phyloP scores from a whole-genome alignment of 1,284 basidiomycete genomes.

The Trichosporon sp. region DNA sequence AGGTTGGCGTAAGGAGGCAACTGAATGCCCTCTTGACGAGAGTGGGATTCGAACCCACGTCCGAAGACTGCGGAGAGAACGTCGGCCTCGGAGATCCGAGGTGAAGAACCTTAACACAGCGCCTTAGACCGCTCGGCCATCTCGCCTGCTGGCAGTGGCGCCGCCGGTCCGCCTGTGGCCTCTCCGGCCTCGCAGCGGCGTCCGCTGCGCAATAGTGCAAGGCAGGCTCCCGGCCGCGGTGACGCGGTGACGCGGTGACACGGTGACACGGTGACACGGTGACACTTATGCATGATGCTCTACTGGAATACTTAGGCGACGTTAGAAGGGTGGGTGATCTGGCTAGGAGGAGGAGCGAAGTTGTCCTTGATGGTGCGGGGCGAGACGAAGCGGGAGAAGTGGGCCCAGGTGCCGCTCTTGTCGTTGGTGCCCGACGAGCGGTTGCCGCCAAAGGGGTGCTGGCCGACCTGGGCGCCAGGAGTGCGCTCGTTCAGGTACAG shows the following conservation, averaged over 20 bases:
- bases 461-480: slow-evolving; percentile 91
- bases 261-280: too few relatives aligned
- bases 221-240: too few relatives aligned
- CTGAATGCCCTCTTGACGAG: not conserved
- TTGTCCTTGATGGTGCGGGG: slow-evolving; percentile 95
- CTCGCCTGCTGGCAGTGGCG: slow-evolving; percentile 5
- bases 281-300: too few relatives aligned
- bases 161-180: not conserved
- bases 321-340: slow-evolving; percentile 81
- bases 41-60: slow-evolving; percentile 1
- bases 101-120: slow-evolving; percentile 17
- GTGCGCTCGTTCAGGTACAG: slow-evolving; percentile 87
- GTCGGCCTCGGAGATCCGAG: not conserved
- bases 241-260: too few relatives aligned
- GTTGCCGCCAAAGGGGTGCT: slow-evolving; percentile 85
- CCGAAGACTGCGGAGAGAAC: not conserved
- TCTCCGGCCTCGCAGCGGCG: not conserved
- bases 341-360: slow-evolving; percentile 67
- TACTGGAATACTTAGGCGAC: slow-evolving; percentile 55
- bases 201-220: too few relatives aligned
- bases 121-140: slow-evolving; percentile 19
- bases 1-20: not conserved
- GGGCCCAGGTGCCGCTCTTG: slow-evolving; percentile 86
- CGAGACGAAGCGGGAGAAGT: slow-evolving; percentile 85
- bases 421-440: slow-evolving; percentile 95